Evolutionary conservation across 495 filamentous ascomycete genomes (phyloP).

Genomic region (Neurospora sp.): DNA sequence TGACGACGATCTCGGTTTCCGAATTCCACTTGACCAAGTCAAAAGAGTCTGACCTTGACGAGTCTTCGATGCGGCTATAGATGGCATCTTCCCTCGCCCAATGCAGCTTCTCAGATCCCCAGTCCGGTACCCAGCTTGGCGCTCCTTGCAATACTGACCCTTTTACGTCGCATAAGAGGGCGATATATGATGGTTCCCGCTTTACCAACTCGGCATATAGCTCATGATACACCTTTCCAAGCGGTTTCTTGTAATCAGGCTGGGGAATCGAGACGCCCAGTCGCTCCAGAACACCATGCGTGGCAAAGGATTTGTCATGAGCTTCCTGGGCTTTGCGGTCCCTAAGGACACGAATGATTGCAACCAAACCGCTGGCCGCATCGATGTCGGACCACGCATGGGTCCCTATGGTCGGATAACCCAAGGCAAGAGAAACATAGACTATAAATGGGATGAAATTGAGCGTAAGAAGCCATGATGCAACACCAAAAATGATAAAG

Average conservation of each 20-base stretch:
- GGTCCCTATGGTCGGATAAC: neutral
- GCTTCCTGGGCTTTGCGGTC: neutral
- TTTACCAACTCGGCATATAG: neutral
- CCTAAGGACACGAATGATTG: neutral
- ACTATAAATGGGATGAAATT: fast-evolving
- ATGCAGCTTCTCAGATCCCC: neutral
- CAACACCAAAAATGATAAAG: neutral
- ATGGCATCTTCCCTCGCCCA: neutral
- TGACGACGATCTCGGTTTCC: neutral
- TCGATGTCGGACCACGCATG: neutral
- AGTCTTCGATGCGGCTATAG: neutral
- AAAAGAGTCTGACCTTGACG: neutral
- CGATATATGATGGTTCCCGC: neutral
- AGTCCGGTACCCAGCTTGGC: neutral
- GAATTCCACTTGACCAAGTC: neutral
- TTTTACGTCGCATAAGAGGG: neutral
- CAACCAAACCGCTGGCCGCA: neutral
- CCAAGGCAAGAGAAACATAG: neutral
- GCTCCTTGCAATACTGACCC: neutral
- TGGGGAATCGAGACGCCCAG: neutral
- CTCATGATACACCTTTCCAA: neutral
- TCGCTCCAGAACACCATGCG: neutral
- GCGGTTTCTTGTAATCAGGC: neutral
- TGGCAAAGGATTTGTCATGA: neutral
- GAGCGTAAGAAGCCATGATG: neutral